Evolutionary conservation across 257 asterid species (phyloP).

Genomic region (Oldenlandia corymbosa): DNA sequence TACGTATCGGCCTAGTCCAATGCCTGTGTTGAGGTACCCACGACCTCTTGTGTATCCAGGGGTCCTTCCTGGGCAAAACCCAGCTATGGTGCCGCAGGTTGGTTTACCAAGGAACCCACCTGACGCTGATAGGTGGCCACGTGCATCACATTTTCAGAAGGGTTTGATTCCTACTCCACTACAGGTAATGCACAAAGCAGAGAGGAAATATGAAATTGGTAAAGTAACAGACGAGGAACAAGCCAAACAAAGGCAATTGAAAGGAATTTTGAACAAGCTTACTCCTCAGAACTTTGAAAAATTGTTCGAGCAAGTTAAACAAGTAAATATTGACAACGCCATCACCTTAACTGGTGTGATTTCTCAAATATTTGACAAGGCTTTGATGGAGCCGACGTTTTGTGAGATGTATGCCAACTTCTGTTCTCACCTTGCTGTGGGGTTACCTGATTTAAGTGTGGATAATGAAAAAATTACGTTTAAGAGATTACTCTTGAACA

Average conservation of each 20-base stretch:
- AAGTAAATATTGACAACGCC: constrained; percentile 73
- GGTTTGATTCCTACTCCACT: constrained; percentile 71
- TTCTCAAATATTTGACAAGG: constrained; percentile 92
- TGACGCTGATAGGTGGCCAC: constrained; percentile 89
- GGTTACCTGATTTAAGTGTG: constrained; percentile 69
- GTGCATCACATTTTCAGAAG: constrained; percentile 64
- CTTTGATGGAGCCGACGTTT: constrained; percentile 92
- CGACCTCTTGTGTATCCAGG: constrained; percentile 49
- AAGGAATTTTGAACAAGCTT: constrained; percentile 82
- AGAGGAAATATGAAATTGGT: constrained; percentile 79
- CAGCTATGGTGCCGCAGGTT: constrained; percentile 54
- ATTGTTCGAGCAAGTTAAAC: constrained; percentile 75
- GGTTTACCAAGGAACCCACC: constrained; percentile 52
- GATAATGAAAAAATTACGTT: constrained; percentile 65
- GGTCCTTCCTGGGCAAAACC: constrained; percentile 67
- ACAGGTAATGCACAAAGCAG: constrained; percentile 78
- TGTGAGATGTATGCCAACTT: constrained; percentile 98
- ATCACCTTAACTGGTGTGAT: constrained; percentile 71
- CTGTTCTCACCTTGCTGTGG: constrained; percentile 72
- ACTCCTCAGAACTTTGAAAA: constrained; percentile 95
- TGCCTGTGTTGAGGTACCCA: constrained; percentile 53
- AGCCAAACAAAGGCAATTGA: constrained; percentile 83
- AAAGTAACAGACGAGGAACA: constrained; percentile 77
- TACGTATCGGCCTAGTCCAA: constrained; percentile 54
- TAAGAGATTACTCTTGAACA: constrained; percentile 80